Conservation (phyloP, 495 filamentous ascomycete species). For the Neurospora cerealis region DNA sequence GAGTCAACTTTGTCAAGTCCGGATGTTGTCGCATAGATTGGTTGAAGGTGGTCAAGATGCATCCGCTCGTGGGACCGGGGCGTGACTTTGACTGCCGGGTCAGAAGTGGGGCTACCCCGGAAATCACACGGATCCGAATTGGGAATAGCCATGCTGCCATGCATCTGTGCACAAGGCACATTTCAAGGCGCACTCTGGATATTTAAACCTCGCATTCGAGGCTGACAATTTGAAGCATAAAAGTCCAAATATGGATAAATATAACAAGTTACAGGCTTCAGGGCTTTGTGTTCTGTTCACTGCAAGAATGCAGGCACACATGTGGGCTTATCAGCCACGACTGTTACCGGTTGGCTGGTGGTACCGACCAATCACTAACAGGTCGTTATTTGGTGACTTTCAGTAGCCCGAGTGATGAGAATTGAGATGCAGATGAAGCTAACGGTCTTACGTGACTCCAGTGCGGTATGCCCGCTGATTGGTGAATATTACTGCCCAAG, state of each 20-base stretch:
- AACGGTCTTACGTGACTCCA: neutral
- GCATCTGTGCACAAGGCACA: neutral
- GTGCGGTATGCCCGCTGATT: neutral
- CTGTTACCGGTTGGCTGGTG: neutral
- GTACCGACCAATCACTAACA: neutral
- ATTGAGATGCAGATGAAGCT: neutral
- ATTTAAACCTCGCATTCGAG: neutral
- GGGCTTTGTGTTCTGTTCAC: too few relatives aligned
- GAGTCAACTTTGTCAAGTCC: neutral
- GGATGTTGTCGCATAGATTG: neutral
- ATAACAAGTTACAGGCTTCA: too few relatives aligned
- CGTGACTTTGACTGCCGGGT: neutral
- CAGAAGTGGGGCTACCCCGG: neutral
- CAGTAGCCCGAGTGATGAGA: neutral
- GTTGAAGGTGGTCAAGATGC: neutral
- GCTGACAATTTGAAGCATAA: neutral
- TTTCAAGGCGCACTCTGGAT: neutral
- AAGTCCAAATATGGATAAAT: too few relatives aligned
- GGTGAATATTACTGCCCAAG: neutral
- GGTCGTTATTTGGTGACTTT: neutral
- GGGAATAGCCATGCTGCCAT: neutral
- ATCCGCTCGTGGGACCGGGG: neutral
- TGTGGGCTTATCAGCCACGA: neutral
- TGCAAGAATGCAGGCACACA: neutral
- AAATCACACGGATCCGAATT: neutral